Percentiles rank a stretch among this genome's conserved stretches.
Evolutionary conservation across 371 early-diverging fungal genomes (phyloP).

Genomic region (Mortierella sp.): DNA sequence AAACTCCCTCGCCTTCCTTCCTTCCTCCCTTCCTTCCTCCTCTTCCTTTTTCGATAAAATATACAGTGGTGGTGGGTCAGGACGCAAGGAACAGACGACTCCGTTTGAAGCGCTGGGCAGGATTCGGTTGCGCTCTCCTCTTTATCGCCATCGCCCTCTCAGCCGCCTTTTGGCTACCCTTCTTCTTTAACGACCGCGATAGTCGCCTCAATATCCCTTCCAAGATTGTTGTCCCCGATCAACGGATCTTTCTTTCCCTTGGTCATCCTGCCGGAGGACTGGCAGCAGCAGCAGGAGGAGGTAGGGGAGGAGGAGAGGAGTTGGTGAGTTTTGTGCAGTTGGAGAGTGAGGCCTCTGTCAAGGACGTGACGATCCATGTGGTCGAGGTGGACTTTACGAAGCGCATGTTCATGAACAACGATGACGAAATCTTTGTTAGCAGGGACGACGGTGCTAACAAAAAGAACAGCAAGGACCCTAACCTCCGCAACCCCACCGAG

Average conservation of each 20-base stretch:
- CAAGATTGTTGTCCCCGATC: background rate
- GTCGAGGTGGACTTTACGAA: background rate
- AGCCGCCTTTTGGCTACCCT: background rate
- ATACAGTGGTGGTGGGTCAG: slow-evolving; percentile 9
- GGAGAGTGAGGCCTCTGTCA: slow-evolving; percentile 6
- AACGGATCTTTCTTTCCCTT: background rate
- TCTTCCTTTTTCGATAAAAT: background rate
- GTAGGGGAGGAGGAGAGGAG: background rate
- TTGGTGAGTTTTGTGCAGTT: slow-evolving; percentile 8
- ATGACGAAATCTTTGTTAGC: background rate
- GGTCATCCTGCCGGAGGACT: background rate
- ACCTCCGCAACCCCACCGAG: background rate
- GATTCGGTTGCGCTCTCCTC: background rate
- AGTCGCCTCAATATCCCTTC: background rate
- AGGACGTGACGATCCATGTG: slow-evolving; percentile 4
- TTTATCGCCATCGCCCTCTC: background rate
- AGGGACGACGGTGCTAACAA: background rate
- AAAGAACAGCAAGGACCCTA: background rate
- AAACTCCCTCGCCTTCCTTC: background rate
- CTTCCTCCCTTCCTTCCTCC: background rate
- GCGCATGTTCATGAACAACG: background rate
- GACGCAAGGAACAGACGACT: slow-evolving; percentile 2
- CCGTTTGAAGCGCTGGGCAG: background rate
- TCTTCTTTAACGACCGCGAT: background rate
- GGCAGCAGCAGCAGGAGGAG: background rate